Evolutionary conservation across 345 rosid species (phyloP).

Genomic region (Sapria himalayana): DNA sequence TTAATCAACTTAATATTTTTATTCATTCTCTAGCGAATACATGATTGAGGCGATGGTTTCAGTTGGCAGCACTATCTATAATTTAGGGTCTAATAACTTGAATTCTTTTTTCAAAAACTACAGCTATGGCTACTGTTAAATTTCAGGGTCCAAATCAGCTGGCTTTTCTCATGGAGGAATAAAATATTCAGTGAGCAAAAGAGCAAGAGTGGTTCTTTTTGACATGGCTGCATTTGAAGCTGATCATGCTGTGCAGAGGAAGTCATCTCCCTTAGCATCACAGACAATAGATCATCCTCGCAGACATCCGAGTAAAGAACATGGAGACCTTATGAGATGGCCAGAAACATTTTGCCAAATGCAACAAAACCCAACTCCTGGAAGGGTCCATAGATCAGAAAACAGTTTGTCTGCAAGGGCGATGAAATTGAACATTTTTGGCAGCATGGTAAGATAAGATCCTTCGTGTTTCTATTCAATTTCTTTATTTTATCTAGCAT

Average conservation of each 20-base stretch:
- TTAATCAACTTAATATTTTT: too few species aligned
- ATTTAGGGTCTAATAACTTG: too few species aligned
- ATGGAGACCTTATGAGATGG: slow-evolving; percentile 52
- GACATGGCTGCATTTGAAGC: slow-evolving; percentile 36
- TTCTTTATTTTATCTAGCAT: too few species aligned
- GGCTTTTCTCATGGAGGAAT: slow-evolving; percentile 41
- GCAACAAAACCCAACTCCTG: slow-evolving; percentile 11
- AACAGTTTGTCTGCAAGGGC: slow-evolving; percentile 57
- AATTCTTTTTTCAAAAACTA: not conserved
- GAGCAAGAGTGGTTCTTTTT: slow-evolving; percentile 56
- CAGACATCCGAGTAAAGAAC: slow-evolving; percentile 32
- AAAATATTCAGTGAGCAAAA: slow-evolving; percentile 43
- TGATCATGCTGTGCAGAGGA: slow-evolving; percentile 18
- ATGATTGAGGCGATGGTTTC: too few species aligned
- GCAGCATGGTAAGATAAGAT: slow-evolving; percentile 44
- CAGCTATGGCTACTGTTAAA: slow-evolving; percentile 3
- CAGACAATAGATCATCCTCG: slow-evolving; percentile 26
- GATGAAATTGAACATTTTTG: slow-evolving; percentile 54
- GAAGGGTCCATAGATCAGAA: slow-evolving; percentile 9
- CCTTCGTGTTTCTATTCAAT: too few species aligned
- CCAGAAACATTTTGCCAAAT: slow-evolving; percentile 28
- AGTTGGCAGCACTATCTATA: too few species aligned
- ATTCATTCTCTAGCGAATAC: too few species aligned
- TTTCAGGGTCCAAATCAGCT: slow-evolving; percentile 19
- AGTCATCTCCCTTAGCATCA: slow-evolving; percentile 25